phyloP scores from a whole-genome alignment of 371 early-diverging fungal genomes.

The Syncephalastrum sp. region DNA sequence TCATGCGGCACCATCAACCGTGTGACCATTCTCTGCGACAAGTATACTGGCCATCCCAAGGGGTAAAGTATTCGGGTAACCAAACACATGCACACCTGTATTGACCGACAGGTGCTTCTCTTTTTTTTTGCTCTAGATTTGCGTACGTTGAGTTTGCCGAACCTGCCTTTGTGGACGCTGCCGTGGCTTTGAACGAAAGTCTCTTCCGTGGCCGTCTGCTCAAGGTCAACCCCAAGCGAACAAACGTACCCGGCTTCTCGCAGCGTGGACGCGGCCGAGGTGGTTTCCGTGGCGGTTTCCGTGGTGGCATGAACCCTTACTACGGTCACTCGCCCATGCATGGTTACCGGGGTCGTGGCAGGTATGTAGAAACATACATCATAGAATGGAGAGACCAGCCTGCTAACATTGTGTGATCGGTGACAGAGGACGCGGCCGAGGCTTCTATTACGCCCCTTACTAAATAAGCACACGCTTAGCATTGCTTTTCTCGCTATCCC shows the following conservation, averaged over 20 bases:
- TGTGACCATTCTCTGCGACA: constrained; percentile 94
- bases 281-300: constrained; percentile 70
- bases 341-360: constrained; percentile 58
- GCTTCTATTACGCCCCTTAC: constrained; percentile 67
- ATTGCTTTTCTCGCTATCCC: neutral
- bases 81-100: neutral
- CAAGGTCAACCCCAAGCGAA: constrained; percentile 88
- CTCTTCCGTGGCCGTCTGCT: constrained; percentile 86
- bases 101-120: constrained; percentile 1
- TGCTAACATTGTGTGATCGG: constrained; percentile 1
- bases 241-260: constrained; percentile 90
- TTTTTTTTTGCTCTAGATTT: constrained; percentile 45
- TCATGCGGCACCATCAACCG: constrained; percentile 97
- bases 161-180: constrained; percentile 77
- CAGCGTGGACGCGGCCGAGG: constrained; percentile 75
- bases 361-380: constrained; percentile 16
- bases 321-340: constrained; percentile 54
- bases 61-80: constrained; percentile 54
- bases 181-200: constrained; percentile 86
- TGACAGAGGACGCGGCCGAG: constrained; percentile 55
- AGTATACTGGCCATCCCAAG: constrained; percentile 95
- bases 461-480: constrained; percentile 21
- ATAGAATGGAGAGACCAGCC: neutral
- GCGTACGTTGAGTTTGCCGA: constrained; percentile 98
- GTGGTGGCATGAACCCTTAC: constrained; percentile 45